These are phyloP conservation scores for Collariella sp. DNA, from an alignment of 495 filamentous ascomycete species.

Conservation along the genomic window DNA sequence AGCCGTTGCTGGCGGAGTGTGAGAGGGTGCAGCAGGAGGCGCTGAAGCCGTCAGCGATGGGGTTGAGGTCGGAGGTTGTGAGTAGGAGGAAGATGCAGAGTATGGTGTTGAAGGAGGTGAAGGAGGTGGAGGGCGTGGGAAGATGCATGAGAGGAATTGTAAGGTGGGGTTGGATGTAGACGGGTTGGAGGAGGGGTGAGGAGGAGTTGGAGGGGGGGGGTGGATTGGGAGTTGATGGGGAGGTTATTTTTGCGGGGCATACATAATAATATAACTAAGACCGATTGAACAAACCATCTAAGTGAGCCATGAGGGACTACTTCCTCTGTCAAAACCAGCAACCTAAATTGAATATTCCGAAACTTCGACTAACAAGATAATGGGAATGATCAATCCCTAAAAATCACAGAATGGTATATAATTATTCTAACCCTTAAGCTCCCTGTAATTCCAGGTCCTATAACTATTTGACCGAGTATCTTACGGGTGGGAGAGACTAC, in stretches of 20 bases:
- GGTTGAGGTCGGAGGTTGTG: neutral
- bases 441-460: no score
- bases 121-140: neutral
- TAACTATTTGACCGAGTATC: no score
- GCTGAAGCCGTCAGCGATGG: neutral
- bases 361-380: no score
- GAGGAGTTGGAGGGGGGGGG: constrained; percentile 13
- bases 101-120: constrained; percentile 3
- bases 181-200: constrained; percentile 9
- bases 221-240: constrained; percentile 6
- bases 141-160: constrained; percentile 18
- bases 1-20: constrained; percentile 27
- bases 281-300: no score
- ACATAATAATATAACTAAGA: constrained; percentile 1
- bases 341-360: no score
- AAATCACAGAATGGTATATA: no score
- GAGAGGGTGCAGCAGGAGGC: constrained; percentile 23
- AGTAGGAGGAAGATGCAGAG: constrained; percentile 1
- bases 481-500: no score
- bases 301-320: no score
- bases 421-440: no score
- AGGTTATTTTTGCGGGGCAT: constrained; percentile 12
- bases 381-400: no score
- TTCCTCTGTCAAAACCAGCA: no score
- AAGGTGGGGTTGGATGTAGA: constrained; percentile 22